A percentile compares a stretch with the other conserved stretches of the same genome.
These are phyloP conservation scores for Mollisia scopiformis DNA, from an alignment of 2,329 filamentous ascomycete species.

Conservation along the genomic window DNA sequence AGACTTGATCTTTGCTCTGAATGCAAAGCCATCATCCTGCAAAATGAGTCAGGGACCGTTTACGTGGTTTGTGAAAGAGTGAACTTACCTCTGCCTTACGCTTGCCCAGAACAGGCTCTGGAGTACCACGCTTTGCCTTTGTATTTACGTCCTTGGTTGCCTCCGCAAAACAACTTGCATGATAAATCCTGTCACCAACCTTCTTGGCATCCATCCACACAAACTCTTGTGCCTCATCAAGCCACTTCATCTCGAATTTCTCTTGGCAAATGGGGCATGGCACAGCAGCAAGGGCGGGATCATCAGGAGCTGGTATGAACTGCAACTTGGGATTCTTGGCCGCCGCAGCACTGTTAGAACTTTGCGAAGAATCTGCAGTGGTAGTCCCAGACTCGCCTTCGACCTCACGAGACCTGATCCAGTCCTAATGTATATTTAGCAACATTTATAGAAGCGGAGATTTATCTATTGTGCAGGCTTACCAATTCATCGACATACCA, in stretches of 20 bases:
- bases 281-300: slow-evolving; percentile 72
- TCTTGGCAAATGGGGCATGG: slow-evolving; percentile 95
- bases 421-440: slow-evolving; percentile 63
- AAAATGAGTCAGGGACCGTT: slow-evolving; percentile 10
- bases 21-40: slow-evolving; percentile 33
- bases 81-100: slow-evolving; percentile 68
- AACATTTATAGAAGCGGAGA: background rate
- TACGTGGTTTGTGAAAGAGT: background rate
- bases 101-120: slow-evolving; percentile 71
- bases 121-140: slow-evolving; percentile 52
- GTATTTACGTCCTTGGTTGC: slow-evolving; percentile 67
- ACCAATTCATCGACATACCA: slow-evolving; percentile 93
- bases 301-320: slow-evolving; percentile 84
- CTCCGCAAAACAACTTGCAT: slow-evolving; percentile 87
- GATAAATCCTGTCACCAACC: slow-evolving; percentile 80
- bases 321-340: slow-evolving; percentile 56
- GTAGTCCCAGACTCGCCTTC: slow-evolving; percentile 62
- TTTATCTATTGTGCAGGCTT: slow-evolving; percentile 40
- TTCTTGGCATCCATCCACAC: slow-evolving; percentile 91
- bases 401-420: slow-evolving; percentile 83
- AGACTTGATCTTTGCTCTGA: slow-evolving; percentile 36
- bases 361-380: slow-evolving; percentile 43
- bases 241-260: slow-evolving; percentile 89
- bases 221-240: slow-evolving; percentile 92
- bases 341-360: slow-evolving; percentile 37